Conservation (phyloP, 495 filamentous ascomycete genomes). For the Pyrenopolyporus hunteri region DNA sequence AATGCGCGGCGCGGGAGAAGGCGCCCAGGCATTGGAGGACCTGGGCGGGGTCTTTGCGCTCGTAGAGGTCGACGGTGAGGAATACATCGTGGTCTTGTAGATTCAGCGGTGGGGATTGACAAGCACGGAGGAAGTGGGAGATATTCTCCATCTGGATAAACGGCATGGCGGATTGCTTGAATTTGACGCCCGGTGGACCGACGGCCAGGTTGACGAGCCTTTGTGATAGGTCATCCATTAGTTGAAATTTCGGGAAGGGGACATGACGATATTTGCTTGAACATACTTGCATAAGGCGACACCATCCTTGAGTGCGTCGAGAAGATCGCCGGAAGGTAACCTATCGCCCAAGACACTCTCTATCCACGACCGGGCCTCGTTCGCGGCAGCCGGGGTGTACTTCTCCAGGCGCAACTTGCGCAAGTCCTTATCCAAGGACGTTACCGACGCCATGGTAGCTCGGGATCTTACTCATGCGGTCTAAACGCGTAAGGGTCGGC, state of each 20-base stretch:
- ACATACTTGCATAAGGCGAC: conserved; percentile 88
- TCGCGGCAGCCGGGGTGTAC: conserved; percentile 91
- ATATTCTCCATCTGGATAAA: conserved; percentile 99
- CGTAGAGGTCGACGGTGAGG: conserved; percentile 95
- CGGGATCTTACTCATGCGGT: not conserved
- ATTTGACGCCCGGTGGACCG: conserved; percentile 74
- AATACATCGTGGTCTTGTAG: conserved; percentile 95
- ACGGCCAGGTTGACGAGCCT: conserved; percentile 86
- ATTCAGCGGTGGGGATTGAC: conserved; percentile 80
- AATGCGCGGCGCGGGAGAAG: conserved; percentile 86
- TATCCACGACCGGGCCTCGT: conserved; percentile 87
- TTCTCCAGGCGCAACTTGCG: conserved; percentile 88
- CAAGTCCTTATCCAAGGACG: conserved; percentile 94
- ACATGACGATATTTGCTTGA: not conserved
- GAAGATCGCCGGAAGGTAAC: conserved; percentile 73
- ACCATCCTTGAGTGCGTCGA: conserved; percentile 88
- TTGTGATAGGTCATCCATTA: not conserved
- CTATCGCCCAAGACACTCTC: conserved; percentile 77
- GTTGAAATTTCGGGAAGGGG: not conserved
- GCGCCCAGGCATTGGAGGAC: conserved; percentile 91
- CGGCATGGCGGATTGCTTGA: conserved; percentile 87
- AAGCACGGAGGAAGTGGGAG: conserved; percentile 89
- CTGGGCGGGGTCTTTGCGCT: conserved; percentile 95
- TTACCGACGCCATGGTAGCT: conserved; percentile 83
- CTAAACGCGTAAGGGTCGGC: not conserved